These are phyloP conservation scores for Fusarium keratoplasticum DNA, from an alignment of 2,329 filamentous ascomycete species.

Conservation along the genomic window DNA sequence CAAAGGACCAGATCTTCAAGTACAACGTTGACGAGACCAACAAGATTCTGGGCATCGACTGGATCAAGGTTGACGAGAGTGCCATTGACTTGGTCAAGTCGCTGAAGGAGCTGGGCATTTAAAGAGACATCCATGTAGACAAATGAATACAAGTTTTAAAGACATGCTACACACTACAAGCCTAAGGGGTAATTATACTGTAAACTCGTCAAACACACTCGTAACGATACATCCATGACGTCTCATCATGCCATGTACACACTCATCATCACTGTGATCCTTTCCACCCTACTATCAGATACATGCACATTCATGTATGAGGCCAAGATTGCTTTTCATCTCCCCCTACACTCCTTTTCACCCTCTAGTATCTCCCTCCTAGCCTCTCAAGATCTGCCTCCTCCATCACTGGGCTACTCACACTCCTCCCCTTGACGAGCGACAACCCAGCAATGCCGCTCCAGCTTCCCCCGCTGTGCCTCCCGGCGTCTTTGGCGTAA, in stretches of 20 bases:
- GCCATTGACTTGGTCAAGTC: slow-evolving; percentile 73
- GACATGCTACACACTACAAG: slow-evolving; percentile 3
- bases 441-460: slow-evolving; percentile 20
- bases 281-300: background rate
- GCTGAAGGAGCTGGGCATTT: slow-evolving; percentile 60
- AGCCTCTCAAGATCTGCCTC: slow-evolving; percentile 45
- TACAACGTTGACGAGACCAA: slow-evolving; percentile 70
- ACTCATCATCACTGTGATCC: background rate
- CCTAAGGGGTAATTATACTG: background rate
- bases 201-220: slow-evolving; percentile 11
- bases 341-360: background rate
- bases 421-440: slow-evolving; percentile 6
- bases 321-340: background rate
- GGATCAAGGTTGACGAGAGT: slow-evolving; percentile 70
- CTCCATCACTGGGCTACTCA: slow-evolving; percentile 25
- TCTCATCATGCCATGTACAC: slow-evolving; percentile 3
- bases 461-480: slow-evolving; percentile 52
- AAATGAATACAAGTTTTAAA: slow-evolving; percentile 1
- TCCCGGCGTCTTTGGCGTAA: slow-evolving; percentile 41
- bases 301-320: background rate
- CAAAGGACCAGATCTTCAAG: slow-evolving; percentile 58
- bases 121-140: background rate
- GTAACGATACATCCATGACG: slow-evolving; percentile 3
- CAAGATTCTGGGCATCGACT: slow-evolving; percentile 71
- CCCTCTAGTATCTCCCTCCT: slow-evolving; percentile 41